Evolutionary conservation across 257 asterid species (phyloP), one percentile per base, ranked within the genome.

Genomic region (Solanum okadae): DNA sequence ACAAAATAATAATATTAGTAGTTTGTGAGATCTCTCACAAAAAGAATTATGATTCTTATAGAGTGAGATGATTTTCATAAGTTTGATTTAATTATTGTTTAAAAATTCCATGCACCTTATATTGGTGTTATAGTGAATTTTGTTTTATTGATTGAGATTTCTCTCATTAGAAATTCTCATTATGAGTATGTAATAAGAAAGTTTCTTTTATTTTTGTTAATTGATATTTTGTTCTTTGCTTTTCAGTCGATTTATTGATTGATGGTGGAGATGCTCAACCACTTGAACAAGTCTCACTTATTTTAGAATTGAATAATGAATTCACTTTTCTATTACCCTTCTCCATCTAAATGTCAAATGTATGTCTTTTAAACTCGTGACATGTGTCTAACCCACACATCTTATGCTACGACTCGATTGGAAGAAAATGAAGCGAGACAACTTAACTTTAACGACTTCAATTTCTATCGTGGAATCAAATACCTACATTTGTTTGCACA

Each of bases 351-450:
- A 63, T 63, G 0, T 1, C 6, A 23, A 63, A 63, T 0, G 1
- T 63, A 23, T 10, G 25, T 23, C 29, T 4, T 23, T 23, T 5
- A 63, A 63, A 63, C 0, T 63, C 31, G 7, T 23, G 29, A 61
- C 6, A 6, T 61, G 27, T 0, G 0, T 23, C 29, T 61, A 61
- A 59, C 1, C 2, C 1, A 8, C 25, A 20, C 67, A 59, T 59
- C 0, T 59, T 8, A 1, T 59, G 2, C 2, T 8, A 8, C 0
- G 0, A 5, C 1, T 23, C 3, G 22, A 49, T 6, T 0, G 27
- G 0, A 23, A 4, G 0, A 22, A 61, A 22, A 61, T 61, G 23
- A 23, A 0, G 29, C 0, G 70, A 0, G 15, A 61, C 3, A 22
- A 23, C 3, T 23, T 23, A 61, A 0, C 27, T 61, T 23, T 22